Evolutionary conservation across 2,329 filamentous ascomycete genomes (phyloP).

Genomic region (Xylaria sp.): DNA sequence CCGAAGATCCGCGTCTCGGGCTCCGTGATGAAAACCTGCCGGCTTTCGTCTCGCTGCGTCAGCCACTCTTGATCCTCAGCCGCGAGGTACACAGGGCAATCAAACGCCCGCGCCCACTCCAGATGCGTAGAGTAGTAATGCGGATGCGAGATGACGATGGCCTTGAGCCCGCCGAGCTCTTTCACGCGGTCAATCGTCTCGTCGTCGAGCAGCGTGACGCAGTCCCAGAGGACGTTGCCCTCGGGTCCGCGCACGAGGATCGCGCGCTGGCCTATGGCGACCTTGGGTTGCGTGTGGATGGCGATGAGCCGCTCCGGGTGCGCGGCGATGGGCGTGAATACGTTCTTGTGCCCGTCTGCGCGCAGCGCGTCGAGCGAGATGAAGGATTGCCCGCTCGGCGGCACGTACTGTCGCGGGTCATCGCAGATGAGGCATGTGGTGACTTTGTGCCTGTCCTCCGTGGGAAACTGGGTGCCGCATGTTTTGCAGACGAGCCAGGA

Average conservation of each 20-base stretch:
- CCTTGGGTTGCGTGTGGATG: conserved; percentile 64
- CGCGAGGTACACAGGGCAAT: conserved; percentile 76
- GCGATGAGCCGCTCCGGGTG: conserved; percentile 52
- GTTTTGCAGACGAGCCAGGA: conserved; percentile 69
- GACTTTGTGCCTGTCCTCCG: conserved; percentile 59
- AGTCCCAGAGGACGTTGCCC: conserved; percentile 85
- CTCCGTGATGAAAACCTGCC: conserved; percentile 60
- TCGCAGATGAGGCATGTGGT: conserved; percentile 77
- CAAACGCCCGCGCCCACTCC: conserved; percentile 76
- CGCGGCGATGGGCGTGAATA: conserved; percentile 58
- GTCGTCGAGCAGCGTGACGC: conserved; percentile 74
- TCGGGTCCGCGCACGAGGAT: conserved; percentile 72
- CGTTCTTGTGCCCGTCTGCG: conserved; percentile 61
- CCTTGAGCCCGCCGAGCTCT: conserved; percentile 71
- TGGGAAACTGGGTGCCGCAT: conserved; percentile 77
- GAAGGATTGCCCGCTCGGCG: conserved; percentile 72
- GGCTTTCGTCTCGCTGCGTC: conserved; percentile 54
- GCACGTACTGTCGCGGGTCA: conserved; percentile 77
- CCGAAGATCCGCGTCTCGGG: conserved; percentile 53
- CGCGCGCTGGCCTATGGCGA: conserved; percentile 81
- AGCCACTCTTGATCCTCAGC: conserved; percentile 75
- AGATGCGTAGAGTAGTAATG: conserved; percentile 84
- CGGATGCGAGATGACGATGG: conserved; percentile 82
- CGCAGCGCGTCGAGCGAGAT: conserved; percentile 65
- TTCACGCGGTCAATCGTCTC: conserved; percentile 69